These are phyloP conservation scores for Meira nashicola DNA, from an alignment of 1,284 basidiomycete species.

Conservation along the genomic window DNA sequence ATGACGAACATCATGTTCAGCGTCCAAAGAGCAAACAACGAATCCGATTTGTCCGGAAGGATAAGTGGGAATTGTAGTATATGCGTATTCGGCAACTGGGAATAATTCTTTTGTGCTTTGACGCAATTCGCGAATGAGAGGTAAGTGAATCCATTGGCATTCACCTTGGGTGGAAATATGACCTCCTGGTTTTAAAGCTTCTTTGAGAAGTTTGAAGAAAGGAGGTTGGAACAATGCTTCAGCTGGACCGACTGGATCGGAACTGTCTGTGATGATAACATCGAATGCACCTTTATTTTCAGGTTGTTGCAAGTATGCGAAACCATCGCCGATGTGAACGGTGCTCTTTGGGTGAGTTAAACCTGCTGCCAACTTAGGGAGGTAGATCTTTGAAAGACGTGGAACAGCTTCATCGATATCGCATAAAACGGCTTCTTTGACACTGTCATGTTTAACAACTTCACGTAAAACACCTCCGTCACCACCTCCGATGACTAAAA, in stretches of 20 bases:
- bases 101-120: slow-evolving; percentile 73
- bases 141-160: slow-evolving; percentile 90
- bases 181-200: slow-evolving; percentile 82
- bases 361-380: slow-evolving; percentile 88
- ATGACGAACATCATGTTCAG: slow-evolving; percentile 40
- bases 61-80: slow-evolving; percentile 95
- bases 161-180: slow-evolving; percentile 96
- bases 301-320: slow-evolving; percentile 90
- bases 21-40: slow-evolving; percentile 76
- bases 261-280: slow-evolving; percentile 95
- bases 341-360: slow-evolving; percentile 78
- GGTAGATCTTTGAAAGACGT: slow-evolving; percentile 84
- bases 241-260: slow-evolving; percentile 94
- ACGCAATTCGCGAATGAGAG: slow-evolving; percentile 75
- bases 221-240: slow-evolving; percentile 91
- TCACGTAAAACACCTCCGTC: slow-evolving; percentile 75
- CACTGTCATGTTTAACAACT: slow-evolving; percentile 86
- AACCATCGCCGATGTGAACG: slow-evolving; percentile 90
- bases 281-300: slow-evolving; percentile 74
- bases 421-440: slow-evolving; percentile 88
- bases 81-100: slow-evolving; percentile 82
- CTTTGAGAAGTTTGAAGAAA: slow-evolving; percentile 90
- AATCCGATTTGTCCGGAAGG: slow-evolving; percentile 97
- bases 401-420: slow-evolving; percentile 99
- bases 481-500: slow-evolving; percentile 94